These are phyloP conservation scores for Isoetes taiwanensis DNA, from an alignment of 75 land plant species.

Conservation along the genomic window DNA sequence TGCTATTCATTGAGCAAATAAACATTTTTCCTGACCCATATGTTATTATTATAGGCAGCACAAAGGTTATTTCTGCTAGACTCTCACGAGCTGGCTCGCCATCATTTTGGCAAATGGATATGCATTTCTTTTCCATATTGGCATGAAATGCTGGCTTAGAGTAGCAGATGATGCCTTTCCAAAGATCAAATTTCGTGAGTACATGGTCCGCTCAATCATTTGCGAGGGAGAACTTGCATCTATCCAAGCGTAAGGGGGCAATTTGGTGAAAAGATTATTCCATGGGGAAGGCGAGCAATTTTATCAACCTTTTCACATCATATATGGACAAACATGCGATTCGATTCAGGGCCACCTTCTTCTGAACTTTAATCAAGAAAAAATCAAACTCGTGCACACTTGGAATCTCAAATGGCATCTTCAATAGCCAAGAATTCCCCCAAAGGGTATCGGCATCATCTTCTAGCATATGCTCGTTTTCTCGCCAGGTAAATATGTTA, in stretches of 20 bases:
- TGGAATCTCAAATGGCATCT: conserved; percentile 79
- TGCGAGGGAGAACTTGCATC: conserved; percentile 70
- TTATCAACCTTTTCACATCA: not conserved
- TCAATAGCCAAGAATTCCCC: conserved; percentile 70
- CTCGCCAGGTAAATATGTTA: conserved; percentile 47
- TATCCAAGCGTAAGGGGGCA: conserved; percentile 74
- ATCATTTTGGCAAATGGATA: conserved; percentile 73
- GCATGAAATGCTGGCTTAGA: conserved; percentile 80
- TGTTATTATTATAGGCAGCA: conserved; percentile 37
- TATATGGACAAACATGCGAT: no score
- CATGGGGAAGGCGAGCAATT: conserved; percentile 67
- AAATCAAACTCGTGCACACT: conserved; percentile 86
- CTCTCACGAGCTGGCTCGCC: conserved; percentile 81
- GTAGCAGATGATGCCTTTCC: conserved; percentile 90
- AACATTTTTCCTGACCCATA: no score
- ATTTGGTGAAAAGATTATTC: conserved; percentile 50
- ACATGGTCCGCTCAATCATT: conserved; percentile 52
- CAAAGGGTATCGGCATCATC: conserved; percentile 65
- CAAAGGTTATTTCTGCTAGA: conserved; percentile 79
- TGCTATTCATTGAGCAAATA: no score
- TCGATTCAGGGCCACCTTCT: no score
- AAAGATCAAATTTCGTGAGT: conserved; percentile 73
- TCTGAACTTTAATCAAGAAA: conserved; percentile 37
- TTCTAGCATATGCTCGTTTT: conserved; percentile 70
- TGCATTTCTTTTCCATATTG: conserved; percentile 81